Base-by-base conservation (phyloP, 192 early-diverging fungal genomes). In the Funneliformis geosporum region DNA sequence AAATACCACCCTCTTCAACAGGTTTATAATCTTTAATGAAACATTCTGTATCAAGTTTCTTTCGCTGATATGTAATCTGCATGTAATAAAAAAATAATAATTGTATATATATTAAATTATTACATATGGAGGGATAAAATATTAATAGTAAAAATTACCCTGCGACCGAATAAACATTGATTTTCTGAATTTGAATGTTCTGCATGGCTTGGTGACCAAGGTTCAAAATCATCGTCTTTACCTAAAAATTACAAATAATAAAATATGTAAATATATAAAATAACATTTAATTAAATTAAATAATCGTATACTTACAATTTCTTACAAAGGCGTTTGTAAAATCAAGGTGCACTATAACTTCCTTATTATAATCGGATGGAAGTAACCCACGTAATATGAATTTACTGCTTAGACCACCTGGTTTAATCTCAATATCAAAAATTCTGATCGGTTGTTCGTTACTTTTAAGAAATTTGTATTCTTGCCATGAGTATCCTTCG, bases 321-420 rank as follows among this genome's bases (percentile, higher is more conserved):
- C 69, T 79, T 8, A 80, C 68, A 60, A 87, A 85, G 39, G 86
- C 42, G n/a, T 79, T 80, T 64, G 80, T 82, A 69, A 91, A 88
- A 80, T 86, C 87, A 76, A 87, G 85, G 79, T 84, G 79, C 60
- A 89, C 88, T 39, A 81, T 85, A 72, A 88, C 71, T 11, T 82
- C 79, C 46, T 80, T 83, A 39, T 76, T 55, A 47, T 38, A 64
- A 46, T 85, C 82, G 68, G 82, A 38, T 74, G 67, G 68, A 50
- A 88, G 86, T 6, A 80, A 79, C 38, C 96, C 97, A 75, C 90
- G 86, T n/a, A 98, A 69, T 18, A 96, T 64, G 83, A 97, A 96
- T 72, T 92, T 92, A 66, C 91, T 90, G 43, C 92, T 93, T 42
- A 93, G 93, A 62, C 90, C 88, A 71, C 89, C 89, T 1, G 97